Evolutionary conservation across 495 filamentous ascomycete species (phyloP).

Genomic region (Aspergillus nidulans): DNA sequence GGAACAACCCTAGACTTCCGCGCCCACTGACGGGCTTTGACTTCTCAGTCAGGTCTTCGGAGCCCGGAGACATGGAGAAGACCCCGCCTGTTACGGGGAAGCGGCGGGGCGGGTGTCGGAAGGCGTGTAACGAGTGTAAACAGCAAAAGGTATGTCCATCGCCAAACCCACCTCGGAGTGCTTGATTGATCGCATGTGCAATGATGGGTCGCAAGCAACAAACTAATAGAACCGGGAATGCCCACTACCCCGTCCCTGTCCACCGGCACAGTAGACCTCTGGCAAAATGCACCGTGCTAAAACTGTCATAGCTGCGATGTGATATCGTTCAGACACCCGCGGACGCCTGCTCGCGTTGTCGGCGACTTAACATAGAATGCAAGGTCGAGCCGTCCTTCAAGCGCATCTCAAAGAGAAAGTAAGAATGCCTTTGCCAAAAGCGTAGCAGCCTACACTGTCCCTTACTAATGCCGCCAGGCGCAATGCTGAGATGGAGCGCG

Average conservation of each 20-base stretch:
- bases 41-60: conserved; percentile 31
- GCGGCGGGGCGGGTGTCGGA: conserved; percentile 44
- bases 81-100: conserved; percentile 42
- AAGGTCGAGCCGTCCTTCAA: conserved; percentile 47
- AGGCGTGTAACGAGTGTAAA: conserved; percentile 49
- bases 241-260: not conserved
- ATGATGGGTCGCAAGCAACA: not conserved
- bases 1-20: conserved; percentile 36
- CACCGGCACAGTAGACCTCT: not conserved
- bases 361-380: conserved; percentile 43
- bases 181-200: not conserved
- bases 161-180: conserved; percentile 4
- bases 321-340: conserved; percentile 46
- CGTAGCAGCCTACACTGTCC: not conserved
- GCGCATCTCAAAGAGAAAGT: conserved; percentile 48
- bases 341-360: conserved; percentile 45
- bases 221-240: conserved; percentile 1
- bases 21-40: conserved; percentile 33
- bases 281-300: conserved; percentile 4
- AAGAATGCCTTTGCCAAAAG: not conserved
- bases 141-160: conserved; percentile 40
- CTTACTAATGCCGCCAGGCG: conserved; percentile 28
- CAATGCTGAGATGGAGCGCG: conserved; percentile 49
- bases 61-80: conserved; percentile 40
- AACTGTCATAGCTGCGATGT: conserved; percentile 36